phyloP scores from a whole-genome alignment of 1,284 basidiomycete species.

The Xerocomus amazonicus region DNA sequence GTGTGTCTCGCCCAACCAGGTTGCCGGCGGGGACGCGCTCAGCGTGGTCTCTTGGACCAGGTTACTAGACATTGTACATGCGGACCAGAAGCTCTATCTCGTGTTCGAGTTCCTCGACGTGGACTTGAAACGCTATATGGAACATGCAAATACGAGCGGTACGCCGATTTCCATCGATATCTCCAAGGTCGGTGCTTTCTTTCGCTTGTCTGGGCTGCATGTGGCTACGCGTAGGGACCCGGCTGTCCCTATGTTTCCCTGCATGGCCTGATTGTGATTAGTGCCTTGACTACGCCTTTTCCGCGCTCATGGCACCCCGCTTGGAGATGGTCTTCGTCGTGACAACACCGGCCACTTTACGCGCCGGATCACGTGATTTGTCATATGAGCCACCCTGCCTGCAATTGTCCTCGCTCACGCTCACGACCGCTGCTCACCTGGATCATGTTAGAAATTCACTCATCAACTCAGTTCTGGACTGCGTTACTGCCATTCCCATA shows the following conservation, averaged over 20 bases:
- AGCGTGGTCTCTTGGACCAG: slow-evolving; percentile 40
- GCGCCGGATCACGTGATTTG: slow-evolving; percentile 30
- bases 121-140: slow-evolving; percentile 96
- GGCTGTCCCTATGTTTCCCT: slow-evolving; percentile 19
- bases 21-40: slow-evolving; percentile 10
- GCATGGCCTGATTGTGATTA: slow-evolving; percentile 14
- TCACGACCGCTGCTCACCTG: slow-evolving; percentile 9
- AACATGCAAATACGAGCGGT: slow-evolving; percentile 70
- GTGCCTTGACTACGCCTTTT: not conserved
- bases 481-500: slow-evolving; percentile 93
- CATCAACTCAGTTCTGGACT: slow-evolving; percentile 85
- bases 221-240: slow-evolving; percentile 13
- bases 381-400: slow-evolving; percentile 1
- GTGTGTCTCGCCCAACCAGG: slow-evolving; percentile 1
- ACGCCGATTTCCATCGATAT: slow-evolving; percentile 76
- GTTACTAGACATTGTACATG: slow-evolving; percentile 94
- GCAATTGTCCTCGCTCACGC: not conserved
- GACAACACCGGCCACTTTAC: slow-evolving; percentile 18
- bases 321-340: slow-evolving; percentile 6
- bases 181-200: slow-evolving; percentile 65
- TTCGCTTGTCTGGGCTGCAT: not conserved
- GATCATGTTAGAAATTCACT: slow-evolving; percentile 73
- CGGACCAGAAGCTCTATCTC: slow-evolving; percentile 94
- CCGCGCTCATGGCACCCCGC: not conserved
- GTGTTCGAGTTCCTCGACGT: slow-evolving; percentile 96